Evolutionary conservation across 169 alveolate genomes (phyloP), one percentile per base, ranked within the genome.

Genomic region (Toxoplasma gondii): DNA sequence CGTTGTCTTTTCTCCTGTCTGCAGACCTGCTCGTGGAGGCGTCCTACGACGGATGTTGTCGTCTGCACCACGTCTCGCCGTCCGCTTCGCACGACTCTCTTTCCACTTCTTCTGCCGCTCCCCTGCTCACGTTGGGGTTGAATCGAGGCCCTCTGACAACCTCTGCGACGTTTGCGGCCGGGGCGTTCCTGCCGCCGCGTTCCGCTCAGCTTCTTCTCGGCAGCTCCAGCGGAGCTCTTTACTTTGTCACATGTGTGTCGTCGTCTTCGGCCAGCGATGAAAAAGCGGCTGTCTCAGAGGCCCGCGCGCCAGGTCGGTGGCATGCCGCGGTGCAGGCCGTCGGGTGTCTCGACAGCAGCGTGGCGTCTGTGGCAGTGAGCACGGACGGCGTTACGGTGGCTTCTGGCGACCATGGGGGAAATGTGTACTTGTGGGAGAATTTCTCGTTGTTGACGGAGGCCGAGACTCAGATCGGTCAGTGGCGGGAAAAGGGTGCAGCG

Each of bases 341-440:
- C 27, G 90, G 90, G 34, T 82, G 90, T 82, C 90, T 29, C 1
- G 69, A 43, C 67, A 39, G 67, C 90, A 24, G 67, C 53, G 67
- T 82, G 34, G 41, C 67, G 69, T 39, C 69, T 82, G 36, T 82
- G 67, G 90, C 38, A 2, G 41, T 82, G 38, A 82, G 90, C 34
- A 82, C 53, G 4, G 90, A 82, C 39, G 90, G 90, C 67, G 90
- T 82, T 2, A 82, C 90, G 38, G 64, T 82, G 4, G 90, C 90
- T 64, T 36, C 90, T 9, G 90, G 90, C n/a, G 90, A 36, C 53
- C 5, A 22, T 0, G 90, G 39, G 5, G 90, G 90, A 7, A 82
- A 39, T 17, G 67, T 82, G 12, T 43, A 29, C 19, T 39, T 82
- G 64, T 82, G 90, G 90, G 90, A 82, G 69, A 82, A 82, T 31